phyloP scores from a whole-genome alignment of 352 stramenopile species.

The Phytophthora ramorum region DNA sequence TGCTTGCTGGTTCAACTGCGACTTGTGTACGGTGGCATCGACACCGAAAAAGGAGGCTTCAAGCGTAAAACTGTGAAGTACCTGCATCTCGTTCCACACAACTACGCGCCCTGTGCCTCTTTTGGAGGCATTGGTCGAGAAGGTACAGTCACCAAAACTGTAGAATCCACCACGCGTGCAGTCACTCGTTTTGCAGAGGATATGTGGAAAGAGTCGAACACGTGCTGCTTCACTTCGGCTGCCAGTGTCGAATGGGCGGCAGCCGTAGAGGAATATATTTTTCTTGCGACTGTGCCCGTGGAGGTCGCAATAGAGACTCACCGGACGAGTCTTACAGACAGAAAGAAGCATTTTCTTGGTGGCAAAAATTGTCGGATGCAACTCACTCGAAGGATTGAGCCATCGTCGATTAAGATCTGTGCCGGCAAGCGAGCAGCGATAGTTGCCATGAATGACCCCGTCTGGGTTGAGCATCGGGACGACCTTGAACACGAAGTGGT shows the following conservation, averaged over 20 bases:
- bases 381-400: constrained; percentile 49
- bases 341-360: constrained; percentile 80
- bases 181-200: constrained; percentile 63
- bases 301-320: constrained; percentile 89
- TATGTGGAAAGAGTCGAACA: constrained; percentile 74
- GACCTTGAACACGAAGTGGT: constrained; percentile 90
- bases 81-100: constrained; percentile 65
- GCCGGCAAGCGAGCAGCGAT: constrained; percentile 86
- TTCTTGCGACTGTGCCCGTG: constrained; percentile 90
- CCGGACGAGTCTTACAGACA: constrained; percentile 46
- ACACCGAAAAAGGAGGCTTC: constrained; percentile 82
- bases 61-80: constrained; percentile 84
- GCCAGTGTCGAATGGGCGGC: constrained; percentile 48
- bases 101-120: constrained; percentile 70
- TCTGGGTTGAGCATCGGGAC: constrained; percentile 95
- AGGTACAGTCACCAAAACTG: constrained; percentile 75
- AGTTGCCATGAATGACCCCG: constrained; percentile 93
- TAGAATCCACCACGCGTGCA: constrained; percentile 57
- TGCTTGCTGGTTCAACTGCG: constrained; percentile 17
- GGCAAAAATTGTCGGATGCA: constrained; percentile 81
- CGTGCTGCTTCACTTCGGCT: constrained; percentile 56
- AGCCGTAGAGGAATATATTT: constrained; percentile 92
- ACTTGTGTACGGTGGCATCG: constrained; percentile 22
- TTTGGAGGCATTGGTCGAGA: constrained; percentile 69
- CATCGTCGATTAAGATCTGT: constrained; percentile 91